Conservation (phyloP, 2,329 filamentous ascomycete species). For the Hysterium pulicare region DNA sequence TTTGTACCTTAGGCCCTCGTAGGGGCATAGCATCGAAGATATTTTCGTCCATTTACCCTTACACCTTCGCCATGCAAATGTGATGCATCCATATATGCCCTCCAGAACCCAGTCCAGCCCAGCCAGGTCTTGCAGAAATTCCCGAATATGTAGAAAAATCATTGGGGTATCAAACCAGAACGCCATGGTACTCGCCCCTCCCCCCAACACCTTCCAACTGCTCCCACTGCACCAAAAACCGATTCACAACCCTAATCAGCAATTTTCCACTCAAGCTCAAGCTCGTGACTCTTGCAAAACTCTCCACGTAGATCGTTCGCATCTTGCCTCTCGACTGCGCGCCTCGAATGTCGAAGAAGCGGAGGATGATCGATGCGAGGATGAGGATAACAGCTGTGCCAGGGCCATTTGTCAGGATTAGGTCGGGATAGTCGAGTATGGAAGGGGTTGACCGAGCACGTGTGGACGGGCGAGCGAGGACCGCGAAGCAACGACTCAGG, state of each 20-base stretch:
- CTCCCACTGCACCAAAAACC: constrained; percentile 80
- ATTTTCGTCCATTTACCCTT: too few relatives aligned
- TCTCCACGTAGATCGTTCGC: constrained; percentile 83
- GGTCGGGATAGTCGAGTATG: constrained; percentile 58
- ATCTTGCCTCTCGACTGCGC: constrained; percentile 51
- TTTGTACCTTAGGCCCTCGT: neutral
- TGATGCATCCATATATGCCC: too few relatives aligned
- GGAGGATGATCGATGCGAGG: constrained; percentile 54
- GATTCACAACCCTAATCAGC: constrained; percentile 67
- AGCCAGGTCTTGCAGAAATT: too few relatives aligned
- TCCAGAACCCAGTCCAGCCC: neutral
- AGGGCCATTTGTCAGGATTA: constrained; percentile 84
- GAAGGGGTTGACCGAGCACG: constrained; percentile 25
- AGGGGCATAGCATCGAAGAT: too few relatives aligned
- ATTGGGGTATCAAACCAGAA: too few relatives aligned
- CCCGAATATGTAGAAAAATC: too few relatives aligned
- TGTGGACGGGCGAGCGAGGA: constrained; percentile 42
- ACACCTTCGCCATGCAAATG: too few relatives aligned
- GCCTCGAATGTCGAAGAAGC: constrained; percentile 46
- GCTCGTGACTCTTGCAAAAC: constrained; percentile 79
- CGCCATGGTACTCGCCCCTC: constrained; percentile 42
- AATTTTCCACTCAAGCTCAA: constrained; percentile 83
- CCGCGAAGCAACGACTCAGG: constrained; percentile 58
- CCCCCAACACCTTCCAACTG: constrained; percentile 50
- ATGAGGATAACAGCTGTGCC: constrained; percentile 80